Evolutionary conservation across 176 grass and related monocot species (phyloP).

Genomic region (Neostapfia colusana): DNA sequence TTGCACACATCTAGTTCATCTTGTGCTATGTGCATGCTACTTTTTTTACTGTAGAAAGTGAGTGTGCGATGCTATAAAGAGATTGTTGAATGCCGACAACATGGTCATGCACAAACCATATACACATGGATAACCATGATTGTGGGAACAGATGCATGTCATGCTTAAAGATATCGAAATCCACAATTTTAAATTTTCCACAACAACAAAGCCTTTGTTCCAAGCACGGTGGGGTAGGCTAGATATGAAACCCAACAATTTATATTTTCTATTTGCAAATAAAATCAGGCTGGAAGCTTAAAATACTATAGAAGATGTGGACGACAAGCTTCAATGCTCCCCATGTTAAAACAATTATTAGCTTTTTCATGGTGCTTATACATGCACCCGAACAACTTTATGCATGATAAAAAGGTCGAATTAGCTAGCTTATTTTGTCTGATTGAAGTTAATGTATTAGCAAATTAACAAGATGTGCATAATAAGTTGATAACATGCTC

Average conservation of each 20-base stretch:
- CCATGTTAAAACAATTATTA: slow-evolving; percentile 2
- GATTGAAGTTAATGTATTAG: neutral
- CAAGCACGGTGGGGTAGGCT: no score
- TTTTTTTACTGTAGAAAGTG: slow-evolving; percentile 36
- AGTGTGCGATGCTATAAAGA: slow-evolving; percentile 37
- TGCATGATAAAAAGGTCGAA: neutral
- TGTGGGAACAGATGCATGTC: slow-evolving; percentile 28
- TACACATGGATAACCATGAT: slow-evolving; percentile 36
- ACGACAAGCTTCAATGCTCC: neutral
- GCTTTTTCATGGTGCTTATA: slow-evolving; percentile 1
- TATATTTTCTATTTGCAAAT: slow-evolving; percentile 11
- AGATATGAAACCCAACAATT: no score
- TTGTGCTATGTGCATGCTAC: slow-evolving; percentile 15
- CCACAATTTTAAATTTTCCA: no score
- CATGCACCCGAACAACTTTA: slow-evolving; percentile 18
- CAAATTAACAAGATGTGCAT: slow-evolving; percentile 23
- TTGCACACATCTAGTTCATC: slow-evolving; percentile 30
- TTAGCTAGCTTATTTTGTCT: slow-evolving; percentile 5
- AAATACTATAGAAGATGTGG: neutral
- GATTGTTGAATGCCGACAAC: slow-evolving; percentile 9
- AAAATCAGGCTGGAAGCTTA: slow-evolving; percentile 9
- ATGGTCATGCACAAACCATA: slow-evolving; percentile 34
- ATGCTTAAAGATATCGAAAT: slow-evolving; percentile 15
- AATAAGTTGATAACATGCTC: neutral
- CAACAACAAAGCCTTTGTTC: no score